These are phyloP conservation scores for Penicillium salamii DNA, from an alignment of 495 filamentous ascomycete species.

Conservation along the genomic window DNA sequence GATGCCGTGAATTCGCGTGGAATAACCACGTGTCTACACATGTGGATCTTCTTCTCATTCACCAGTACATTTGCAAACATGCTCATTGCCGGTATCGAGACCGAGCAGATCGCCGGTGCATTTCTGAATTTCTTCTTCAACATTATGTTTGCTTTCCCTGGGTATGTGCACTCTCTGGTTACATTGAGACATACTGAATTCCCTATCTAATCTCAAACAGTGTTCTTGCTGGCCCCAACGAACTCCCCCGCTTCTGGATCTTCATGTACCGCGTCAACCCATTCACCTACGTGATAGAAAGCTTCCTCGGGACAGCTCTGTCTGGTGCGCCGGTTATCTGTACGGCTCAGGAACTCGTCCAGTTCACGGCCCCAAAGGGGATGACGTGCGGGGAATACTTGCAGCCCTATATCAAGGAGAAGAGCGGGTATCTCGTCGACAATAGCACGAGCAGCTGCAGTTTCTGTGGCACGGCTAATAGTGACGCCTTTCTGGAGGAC, in stretches of 20 bases:
- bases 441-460: too few species aligned
- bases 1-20: constrained; percentile 7
- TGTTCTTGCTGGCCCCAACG: too few species aligned
- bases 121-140: neutral
- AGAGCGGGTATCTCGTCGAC: too few species aligned
- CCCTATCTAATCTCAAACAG: constrained; percentile 3
- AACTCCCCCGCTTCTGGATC: constrained; percentile 43
- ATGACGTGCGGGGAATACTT: constrained; percentile 41
- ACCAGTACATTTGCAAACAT: constrained; percentile 4
- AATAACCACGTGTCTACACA: constrained; percentile 24
- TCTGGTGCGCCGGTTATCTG: constrained; percentile 29
- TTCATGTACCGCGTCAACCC: constrained; percentile 44
- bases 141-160: constrained; percentile 1
- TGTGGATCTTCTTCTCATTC: constrained; percentile 9
- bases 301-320: constrained; percentile 36
- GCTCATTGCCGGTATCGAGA: neutral
- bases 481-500: too few species aligned
- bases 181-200: too few species aligned
- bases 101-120: neutral
- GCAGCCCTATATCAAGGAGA: constrained; percentile 24
- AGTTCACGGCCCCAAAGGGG: neutral
- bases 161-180: too few species aligned
- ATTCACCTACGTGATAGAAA: constrained; percentile 47
- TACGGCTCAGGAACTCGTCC: constrained; percentile 32
- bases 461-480: too few species aligned